These are phyloP conservation scores for Coleophoma cylindrospora DNA, from an alignment of 2,329 filamentous ascomycete species.

Conservation along the genomic window DNA sequence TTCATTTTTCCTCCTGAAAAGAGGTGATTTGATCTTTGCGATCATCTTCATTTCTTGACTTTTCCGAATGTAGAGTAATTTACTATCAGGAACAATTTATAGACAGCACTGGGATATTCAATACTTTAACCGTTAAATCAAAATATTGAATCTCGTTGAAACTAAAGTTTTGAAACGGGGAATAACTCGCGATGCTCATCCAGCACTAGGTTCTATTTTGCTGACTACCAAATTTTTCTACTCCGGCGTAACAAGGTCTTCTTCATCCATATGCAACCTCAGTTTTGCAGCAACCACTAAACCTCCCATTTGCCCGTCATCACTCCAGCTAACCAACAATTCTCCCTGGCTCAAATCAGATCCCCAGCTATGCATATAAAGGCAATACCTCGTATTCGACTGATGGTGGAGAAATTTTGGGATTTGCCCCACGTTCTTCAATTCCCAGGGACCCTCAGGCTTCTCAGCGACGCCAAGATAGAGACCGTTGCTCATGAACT, in stretches of 20 bases:
- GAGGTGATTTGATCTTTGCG: no score
- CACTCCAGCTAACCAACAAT: not conserved
- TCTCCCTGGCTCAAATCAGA: constrained; percentile 1
- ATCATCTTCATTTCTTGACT: no score
- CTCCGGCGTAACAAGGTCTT: not conserved
- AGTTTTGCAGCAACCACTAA: not conserved
- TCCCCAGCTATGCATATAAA: constrained; percentile 1
- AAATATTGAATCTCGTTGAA: not conserved
- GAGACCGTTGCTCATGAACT: not conserved
- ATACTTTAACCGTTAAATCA: no score
- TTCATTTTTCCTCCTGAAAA: not conserved
- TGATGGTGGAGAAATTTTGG: not conserved
- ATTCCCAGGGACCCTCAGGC: constrained; percentile 1
- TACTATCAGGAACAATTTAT: no score
- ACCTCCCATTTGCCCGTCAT: constrained; percentile 1
- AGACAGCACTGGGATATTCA: no score
- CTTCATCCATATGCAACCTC: not conserved
- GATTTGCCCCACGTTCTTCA: not conserved
- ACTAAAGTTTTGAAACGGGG: not conserved
- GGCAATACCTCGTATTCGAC: not conserved
- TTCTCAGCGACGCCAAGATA: not conserved
- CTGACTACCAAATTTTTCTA: not conserved
- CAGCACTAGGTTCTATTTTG: not conserved
- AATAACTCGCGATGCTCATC: not conserved
- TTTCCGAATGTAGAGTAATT: no score